Evolutionary conservation across 768 basidiomycete genomes (phyloP).

Genomic region (Leccinum uliginosum): DNA sequence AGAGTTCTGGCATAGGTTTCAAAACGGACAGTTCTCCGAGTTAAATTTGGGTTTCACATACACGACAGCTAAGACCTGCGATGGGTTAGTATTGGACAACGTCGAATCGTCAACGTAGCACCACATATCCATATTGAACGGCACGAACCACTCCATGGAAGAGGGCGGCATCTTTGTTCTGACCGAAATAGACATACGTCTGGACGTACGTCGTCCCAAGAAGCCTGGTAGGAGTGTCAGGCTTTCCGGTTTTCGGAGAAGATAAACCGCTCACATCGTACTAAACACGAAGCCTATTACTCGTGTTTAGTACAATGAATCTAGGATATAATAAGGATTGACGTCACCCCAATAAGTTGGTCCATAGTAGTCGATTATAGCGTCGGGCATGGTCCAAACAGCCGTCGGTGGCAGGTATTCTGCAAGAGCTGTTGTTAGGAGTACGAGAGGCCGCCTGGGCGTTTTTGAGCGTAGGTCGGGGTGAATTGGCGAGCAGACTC

Average conservation of each 20-base stretch:
- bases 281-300: conserved; percentile 5
- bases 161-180: not conserved
- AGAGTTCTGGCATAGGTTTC: not conserved
- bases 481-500: not conserved
- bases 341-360: conserved; percentile 6
- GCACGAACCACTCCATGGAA: conserved; percentile 3
- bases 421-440: not conserved
- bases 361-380: not conserved
- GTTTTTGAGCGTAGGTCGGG: not conserved
- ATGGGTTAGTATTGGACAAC: not conserved
- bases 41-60: not conserved
- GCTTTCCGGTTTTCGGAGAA: not conserved
- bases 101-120: not conserved
- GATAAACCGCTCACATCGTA: conserved; percentile 3
- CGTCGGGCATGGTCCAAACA: not conserved
- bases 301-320: not conserved
- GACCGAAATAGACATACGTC: conserved; percentile 3
- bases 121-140: not conserved
- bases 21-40: not conserved
- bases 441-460: not conserved
- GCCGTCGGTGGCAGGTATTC: not conserved
- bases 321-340: not conserved
- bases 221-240: conserved; percentile 1
- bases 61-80: conserved; percentile 2
- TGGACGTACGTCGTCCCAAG: conserved; percentile 6